phyloP scores from a whole-genome alignment of 768 basidiomycete species.

The Serendipita vermifera region DNA sequence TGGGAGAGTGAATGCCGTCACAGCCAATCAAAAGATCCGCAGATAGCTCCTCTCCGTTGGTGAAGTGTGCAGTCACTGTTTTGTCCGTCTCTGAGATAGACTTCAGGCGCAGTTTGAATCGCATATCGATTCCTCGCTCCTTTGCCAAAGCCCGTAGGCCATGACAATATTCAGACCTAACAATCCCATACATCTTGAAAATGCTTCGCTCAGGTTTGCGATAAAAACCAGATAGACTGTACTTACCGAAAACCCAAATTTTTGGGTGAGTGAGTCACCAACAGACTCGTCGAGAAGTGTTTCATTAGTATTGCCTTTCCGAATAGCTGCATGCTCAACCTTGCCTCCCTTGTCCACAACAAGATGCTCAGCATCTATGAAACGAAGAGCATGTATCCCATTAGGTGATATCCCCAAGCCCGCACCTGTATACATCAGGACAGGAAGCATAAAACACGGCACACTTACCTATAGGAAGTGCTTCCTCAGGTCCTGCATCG shows the following conservation, averaged over 20 bases:
- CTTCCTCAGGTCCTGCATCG: not conserved
- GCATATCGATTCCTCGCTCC: constrained; percentile 2
- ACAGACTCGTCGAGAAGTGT: not conserved
- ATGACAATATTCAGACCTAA: not conserved
- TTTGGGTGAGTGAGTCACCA: not conserved
- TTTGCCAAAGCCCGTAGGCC: not conserved
- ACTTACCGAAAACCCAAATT: not conserved
- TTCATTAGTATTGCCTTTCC: not conserved
- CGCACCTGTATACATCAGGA: not conserved
- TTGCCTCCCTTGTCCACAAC: not conserved
- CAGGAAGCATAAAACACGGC: no score
- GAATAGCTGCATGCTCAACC: not conserved
- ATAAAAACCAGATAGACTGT: not conserved
- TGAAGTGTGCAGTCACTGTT: constrained; percentile 25
- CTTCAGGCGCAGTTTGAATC: constrained; percentile 16
- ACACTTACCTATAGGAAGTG: no score
- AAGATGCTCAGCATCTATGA: not conserved
- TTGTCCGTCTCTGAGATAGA: constrained; percentile 23
- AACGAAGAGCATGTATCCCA: not conserved
- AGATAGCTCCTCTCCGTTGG: constrained; percentile 25
- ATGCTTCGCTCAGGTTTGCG: not conserved
- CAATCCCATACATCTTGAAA: not conserved
- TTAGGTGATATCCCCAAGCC: not conserved
- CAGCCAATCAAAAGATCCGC: constrained; percentile 33
- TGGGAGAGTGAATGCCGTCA: constrained; percentile 34